A percentile compares a stretch with the other conserved stretches of the same genome.
phyloP scores from a whole-genome alignment of 208 protist species.

The Trichomonas vaginalis region DNA sequence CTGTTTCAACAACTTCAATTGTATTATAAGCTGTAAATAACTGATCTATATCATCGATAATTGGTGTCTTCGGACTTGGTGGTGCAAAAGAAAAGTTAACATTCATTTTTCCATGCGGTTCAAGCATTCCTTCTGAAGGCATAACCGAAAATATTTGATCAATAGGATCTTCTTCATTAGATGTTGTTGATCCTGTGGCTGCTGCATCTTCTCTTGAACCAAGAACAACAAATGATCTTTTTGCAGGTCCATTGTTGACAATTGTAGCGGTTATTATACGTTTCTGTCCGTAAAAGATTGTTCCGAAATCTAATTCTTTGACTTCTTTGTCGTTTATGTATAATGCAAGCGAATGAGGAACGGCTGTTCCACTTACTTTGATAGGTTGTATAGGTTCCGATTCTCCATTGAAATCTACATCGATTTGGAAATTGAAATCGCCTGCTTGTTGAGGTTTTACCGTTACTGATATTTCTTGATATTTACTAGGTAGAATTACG shows the following conservation, averaged over 20 bases:
- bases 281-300: not conserved
- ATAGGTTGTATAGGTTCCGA: not conserved
- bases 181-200: not conserved
- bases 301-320: not conserved
- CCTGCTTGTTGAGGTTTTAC: not conserved
- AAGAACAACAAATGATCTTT: not conserved
- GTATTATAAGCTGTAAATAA: not conserved
- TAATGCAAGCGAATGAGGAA: not conserved
- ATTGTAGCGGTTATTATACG: not conserved
- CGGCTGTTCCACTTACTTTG: not conserved
- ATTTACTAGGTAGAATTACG: not conserved
- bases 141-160: not conserved
- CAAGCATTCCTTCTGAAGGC: not conserved
- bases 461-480: not conserved
- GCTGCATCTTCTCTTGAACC: not conserved
- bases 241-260: not conserved
- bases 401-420: not conserved
- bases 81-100: not conserved
- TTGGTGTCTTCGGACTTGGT: not conserved
- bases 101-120: not conserved
- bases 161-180: not conserved
- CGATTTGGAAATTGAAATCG: not conserved
- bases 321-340: not conserved
- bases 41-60: not conserved
- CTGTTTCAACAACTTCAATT: constrained; percentile 1